Base-by-base conservation (phyloP, 2,329 filamentous ascomycete species). In the Aspergillus ochraceus region DNA sequence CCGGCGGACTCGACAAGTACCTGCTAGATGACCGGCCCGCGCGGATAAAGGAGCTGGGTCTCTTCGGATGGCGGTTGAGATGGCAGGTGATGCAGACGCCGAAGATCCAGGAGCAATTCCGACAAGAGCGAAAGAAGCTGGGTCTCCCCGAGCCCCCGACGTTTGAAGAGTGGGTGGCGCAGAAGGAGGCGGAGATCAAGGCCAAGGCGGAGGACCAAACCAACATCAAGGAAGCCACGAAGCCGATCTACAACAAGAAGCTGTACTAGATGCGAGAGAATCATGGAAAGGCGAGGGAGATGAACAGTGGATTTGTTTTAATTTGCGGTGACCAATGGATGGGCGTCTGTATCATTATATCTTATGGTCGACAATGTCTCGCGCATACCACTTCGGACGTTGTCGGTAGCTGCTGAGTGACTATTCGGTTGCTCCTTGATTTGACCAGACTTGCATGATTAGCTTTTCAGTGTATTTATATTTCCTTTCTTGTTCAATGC, bases 1-100 rank as follows among this genome's bases (percentile, higher is more conserved):
- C 89, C 63, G 94, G 94, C 60, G 92, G 95, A 8, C 82, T 99
- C 64, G 95, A 99, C 76, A 88, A 92, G 71, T 99, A 99, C 79
- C 81, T 99, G 50, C 82, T 97, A 47, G 92, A 92, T 66, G 85
- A 87, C 74, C 95, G 92, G 78, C 81, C 89, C 17, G 84, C 83
- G 46, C 85, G 95, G 64, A 84, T 98, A 71, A 90, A 88, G 80
- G 91, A 97, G 76, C 81, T 99, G 59, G 95, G 95, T 5, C 87
- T 94, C 55, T 89, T 89, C 65, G 95, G 95, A 6, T 99, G 95
- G 95, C 86, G 88, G 68, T 79, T 99, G 70, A 83, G 95, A 65
- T 97, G 92, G 90, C 85, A 90, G 63, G 81, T 99, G 62, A 92
- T 97, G 88, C 91, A 94, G 79, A 92, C 88, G 4, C 79, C 82